Evolutionary conservation across 2,329 filamentous ascomycete species (phyloP), one percentile per base, ranked within the genome.

Genomic region (Cladophialophora psammophila): DNA sequence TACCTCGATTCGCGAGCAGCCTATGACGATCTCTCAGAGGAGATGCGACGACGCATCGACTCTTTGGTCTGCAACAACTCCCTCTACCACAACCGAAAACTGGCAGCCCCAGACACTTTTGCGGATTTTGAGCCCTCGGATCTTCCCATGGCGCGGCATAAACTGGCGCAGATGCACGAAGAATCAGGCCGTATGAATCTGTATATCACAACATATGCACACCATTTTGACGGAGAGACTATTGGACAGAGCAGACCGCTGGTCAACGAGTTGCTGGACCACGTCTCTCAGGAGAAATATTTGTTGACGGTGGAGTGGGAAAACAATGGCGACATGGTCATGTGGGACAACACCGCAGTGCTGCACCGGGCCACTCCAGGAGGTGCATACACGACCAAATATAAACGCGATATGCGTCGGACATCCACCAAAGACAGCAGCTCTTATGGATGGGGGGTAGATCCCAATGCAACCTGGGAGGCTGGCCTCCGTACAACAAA

Each of bases 271-370:
- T 40, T 57, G 9, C 34, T 36, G 1, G 54, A 35, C 54, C 54
- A 57, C 20, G 54, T 40, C 34, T 57, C 34, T 31, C 54, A 57
- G 54, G 34, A 45, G 8, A 60, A 60, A 42, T 60, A 60, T 34
- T 13, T 60, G 45, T 40, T 48, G 20, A 60, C 58, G 20, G 42
- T 60, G 32, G 26, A 60, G 12, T 60, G 58, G 58, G 58, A 60
- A 26, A 60, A 60, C 42, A 50, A 60, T 13, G 58, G 58, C 10
- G 58, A 60, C 42, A 60, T 60, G 58, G 58, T 60, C 9, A 60
- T 60, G 58, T 60, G 58, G 58, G 58, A 60, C 18, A 60, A 60
- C 40, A 60, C 58, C 6, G 58, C 58, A 12, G 58, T 60, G 4
- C 34, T 60, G 45, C 58, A 60, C 42, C 58, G 58, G 4, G 58